These are phyloP conservation scores for Xanthoceras sorbifolium DNA, from an alignment of 345 rosid genomes.

Conservation along the genomic window DNA sequence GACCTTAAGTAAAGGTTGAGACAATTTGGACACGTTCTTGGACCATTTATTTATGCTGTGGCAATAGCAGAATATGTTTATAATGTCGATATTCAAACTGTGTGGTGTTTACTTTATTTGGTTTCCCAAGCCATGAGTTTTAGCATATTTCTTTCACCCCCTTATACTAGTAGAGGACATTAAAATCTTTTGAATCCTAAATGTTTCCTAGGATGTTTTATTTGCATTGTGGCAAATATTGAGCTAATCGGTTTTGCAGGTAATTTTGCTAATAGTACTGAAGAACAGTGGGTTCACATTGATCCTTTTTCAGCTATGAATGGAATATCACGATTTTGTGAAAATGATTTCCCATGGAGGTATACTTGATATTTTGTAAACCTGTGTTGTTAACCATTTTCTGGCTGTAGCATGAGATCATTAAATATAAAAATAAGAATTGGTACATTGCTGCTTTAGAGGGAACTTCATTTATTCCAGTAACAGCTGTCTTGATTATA, in stretches of 20 bases:
- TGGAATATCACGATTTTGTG: conserved; percentile 95
- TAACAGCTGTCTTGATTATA: not conserved
- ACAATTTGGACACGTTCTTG: not conserved
- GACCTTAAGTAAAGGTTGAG: not conserved
- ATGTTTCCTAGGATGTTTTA: not conserved
- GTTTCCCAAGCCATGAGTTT: not conserved
- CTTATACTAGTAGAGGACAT: not conserved
- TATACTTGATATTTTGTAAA: conserved; percentile 30
- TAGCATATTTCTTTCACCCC: not conserved
- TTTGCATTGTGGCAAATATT: not conserved
- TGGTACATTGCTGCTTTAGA: not conserved
- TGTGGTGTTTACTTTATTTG: not conserved
- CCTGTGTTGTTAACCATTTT: not conserved
- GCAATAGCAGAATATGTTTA: not conserved
- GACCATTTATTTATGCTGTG: not conserved
- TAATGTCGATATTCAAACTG: not conserved
- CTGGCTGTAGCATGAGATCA: not conserved
- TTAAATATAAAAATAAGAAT: not conserved
- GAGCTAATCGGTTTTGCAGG: conserved; percentile 40
- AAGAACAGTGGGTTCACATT: conserved; percentile 73
- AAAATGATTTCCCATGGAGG: conserved; percentile 85
- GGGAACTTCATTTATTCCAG: not conserved
- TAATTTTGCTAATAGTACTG: conserved; percentile 34
- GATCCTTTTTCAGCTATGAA: conserved; percentile 93
- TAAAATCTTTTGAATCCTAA: not conserved